phyloP scores from a whole-genome alignment of 1,284 basidiomycete species.

The Boletus subluridellus region DNA sequence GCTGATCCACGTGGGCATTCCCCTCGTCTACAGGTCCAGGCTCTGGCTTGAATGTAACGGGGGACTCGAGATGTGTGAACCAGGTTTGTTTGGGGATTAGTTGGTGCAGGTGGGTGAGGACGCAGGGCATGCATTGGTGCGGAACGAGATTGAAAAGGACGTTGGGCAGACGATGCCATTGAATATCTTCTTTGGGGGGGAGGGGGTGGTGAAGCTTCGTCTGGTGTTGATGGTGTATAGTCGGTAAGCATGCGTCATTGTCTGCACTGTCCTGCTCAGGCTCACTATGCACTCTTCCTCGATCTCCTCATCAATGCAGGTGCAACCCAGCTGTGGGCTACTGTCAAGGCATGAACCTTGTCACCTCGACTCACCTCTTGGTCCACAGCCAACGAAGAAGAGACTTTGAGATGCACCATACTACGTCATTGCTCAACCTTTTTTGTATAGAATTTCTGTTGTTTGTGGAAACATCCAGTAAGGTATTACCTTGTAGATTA shows the following conservation, averaged over 20 bases:
- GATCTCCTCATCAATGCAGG: too few relatives aligned
- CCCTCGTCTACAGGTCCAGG: conserved; percentile 83
- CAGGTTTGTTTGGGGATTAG: conserved; percentile 80
- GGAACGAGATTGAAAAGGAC: conserved; percentile 90
- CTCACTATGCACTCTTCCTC: too few relatives aligned
- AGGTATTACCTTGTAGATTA: too few relatives aligned
- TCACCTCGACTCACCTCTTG: too few relatives aligned
- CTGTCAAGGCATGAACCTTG: too few relatives aligned
- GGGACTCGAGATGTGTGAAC: conserved; percentile 86
- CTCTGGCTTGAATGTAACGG: conserved; percentile 93
- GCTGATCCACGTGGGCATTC: conserved; percentile 82
- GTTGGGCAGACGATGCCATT: conserved; percentile 52
- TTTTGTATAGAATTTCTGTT: neutral
- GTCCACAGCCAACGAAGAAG: too few relatives aligned
- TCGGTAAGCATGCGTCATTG: conserved; percentile 52
- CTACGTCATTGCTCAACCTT: too few relatives aligned
- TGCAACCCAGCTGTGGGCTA: too few relatives aligned
- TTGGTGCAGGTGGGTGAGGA: conserved; percentile 1
- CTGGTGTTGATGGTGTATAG: conserved; percentile 90
- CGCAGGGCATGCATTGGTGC: conserved; percentile 51
- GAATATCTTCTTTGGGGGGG: too few relatives aligned
- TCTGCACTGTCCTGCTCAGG: neutral
- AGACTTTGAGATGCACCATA: too few relatives aligned
- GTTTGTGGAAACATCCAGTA: too few relatives aligned
- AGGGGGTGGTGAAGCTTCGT: conserved; percentile 88